Evolutionary conservation across 768 basidiomycete species (phyloP).

Genomic region (Trametopsis cervina): DNA sequence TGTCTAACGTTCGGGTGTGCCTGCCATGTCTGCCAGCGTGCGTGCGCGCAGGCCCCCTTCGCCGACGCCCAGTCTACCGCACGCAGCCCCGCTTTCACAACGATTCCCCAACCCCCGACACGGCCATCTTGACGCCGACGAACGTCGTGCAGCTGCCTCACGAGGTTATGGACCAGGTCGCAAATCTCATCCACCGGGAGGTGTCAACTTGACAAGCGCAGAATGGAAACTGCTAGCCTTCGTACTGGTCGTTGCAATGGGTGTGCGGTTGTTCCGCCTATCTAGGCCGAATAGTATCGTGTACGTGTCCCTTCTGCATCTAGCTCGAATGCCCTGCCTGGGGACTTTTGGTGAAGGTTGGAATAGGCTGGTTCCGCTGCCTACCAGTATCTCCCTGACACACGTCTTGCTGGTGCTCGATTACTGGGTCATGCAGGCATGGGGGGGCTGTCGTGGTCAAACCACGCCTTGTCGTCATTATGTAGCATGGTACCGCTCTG

Average conservation of each 20-base stretch:
- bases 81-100: conserved; percentile 27
- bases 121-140: conserved; percentile 70
- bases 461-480: too few relatives aligned
- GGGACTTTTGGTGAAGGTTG: too few relatives aligned
- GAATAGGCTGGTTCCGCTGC: too few relatives aligned
- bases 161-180: conserved; percentile 51
- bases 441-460: too few relatives aligned
- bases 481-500: too few relatives aligned
- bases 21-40: conserved; percentile 40
- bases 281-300: conserved; percentile 89
- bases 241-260: conserved; percentile 61
- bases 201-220: conserved; percentile 54
- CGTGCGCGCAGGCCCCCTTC: conserved; percentile 65
- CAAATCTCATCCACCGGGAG: conserved; percentile 42
- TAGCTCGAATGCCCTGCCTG: too few relatives aligned
- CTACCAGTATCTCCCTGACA: too few relatives aligned
- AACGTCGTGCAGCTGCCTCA: conserved; percentile 61
- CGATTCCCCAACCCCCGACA: conserved; percentile 61
- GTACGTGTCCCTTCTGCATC: too few relatives aligned
- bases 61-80: conserved; percentile 44
- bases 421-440: too few relatives aligned
- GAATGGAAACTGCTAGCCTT: conserved; percentile 73
- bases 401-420: too few relatives aligned
- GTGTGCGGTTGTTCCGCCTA: conserved; percentile 82
- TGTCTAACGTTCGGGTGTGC: not conserved